Evolutionary conservation across 2,329 filamentous ascomycete genomes (phyloP), one percentile per base, ranked within the genome.

Genomic region (Stagonosporopsis cucurbitacearum): DNA sequence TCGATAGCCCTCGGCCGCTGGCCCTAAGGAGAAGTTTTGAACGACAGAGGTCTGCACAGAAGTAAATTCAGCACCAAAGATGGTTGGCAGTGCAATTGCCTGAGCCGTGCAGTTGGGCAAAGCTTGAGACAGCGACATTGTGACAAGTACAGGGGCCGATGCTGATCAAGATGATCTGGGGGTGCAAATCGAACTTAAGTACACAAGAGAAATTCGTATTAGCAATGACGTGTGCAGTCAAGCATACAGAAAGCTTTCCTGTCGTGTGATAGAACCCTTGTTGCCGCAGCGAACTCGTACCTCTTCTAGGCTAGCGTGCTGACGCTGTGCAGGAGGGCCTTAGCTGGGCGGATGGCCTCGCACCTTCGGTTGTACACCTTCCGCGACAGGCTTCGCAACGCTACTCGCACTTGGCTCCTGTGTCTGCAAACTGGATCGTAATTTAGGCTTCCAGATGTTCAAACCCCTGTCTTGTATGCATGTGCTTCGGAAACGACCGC

Each of bases 11-110:
- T 28, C 39, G 3, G 32, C 30, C 8, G 35, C 32, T 8, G 30
- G 6, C 8, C 17, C 20, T 23, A 51, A 12, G 4, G 48, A 44
- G 19, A 44, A 39, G 17, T 44, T 44, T 11, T 30, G 33, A 3
- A 51, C 40, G 4, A 44, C 12, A 12, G 48, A 44, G 4, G 40
- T 22, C 23, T 51, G 39, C 7, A 32, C 40, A 32, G 47, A 50
- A 22, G 43, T 11, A 8, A 45, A 49, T 9, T 44, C 22, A 23
- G 55, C 40, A 17, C 41, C 48, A 11, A 51, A 43, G 4, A 51
- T 39, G 0, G 22, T 19, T 39, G 48, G 48, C 6, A 44, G 23
- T 15, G n/a, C 3, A 17, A 51, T 44, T 22, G 41, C 23, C 22
- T 43, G 25, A 6, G 40, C 23, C 19, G 48, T 37, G 33, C 48